Base-by-base conservation (phyloP, 306 rosid genomes). In the Prunus mongolica region DNA sequence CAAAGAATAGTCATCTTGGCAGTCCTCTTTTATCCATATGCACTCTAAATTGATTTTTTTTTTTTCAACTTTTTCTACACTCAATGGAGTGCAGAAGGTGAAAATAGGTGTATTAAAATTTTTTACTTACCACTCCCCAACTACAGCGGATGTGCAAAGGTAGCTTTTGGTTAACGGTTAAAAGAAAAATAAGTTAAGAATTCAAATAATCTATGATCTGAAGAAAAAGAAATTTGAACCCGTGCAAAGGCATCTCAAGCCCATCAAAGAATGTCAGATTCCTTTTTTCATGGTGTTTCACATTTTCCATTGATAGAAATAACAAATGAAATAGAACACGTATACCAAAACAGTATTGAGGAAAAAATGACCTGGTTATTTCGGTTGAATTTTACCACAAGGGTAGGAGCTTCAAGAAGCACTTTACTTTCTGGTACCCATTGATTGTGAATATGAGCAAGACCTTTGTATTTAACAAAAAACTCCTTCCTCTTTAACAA, bases 381-480 rank as follows among this genome's bases (percentile, higher is more conserved):
- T 80, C 63, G 56, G 78, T 72, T 76, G 80, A 84, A 87, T 71
- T 83, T 82, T 65, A 27, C 73, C 85, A 87, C 80, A 76, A 85
- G 84, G 44, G 73, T 82, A 44, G 91, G 85, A 76, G 87, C 87
- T 80, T 88, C 93, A 57, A 71, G 84, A 78, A 82, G 86, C 76
- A 88, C 77, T 54, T 86, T 85, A 81, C 49, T 69, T 83, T 85
- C 88, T 13, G 86, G 71, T 44, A 91, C 64, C 93, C 96, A 88
- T 27, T 25, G 71, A 75, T 84, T 87, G 80, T 88, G 93, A 84
- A 87, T 79, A 81, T 91, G 91, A 52, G 93, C 89, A 73, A 91
- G 86, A 77, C 87, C 88, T 69, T 82, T 88, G 81, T 82, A 91
- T 81, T 91, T 91, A 67, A 88, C 93, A 49, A 85, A 84, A 82